Conservation (phyloP, 2,329 filamentous ascomycete genomes). For the Seiridium cupressi region DNA sequence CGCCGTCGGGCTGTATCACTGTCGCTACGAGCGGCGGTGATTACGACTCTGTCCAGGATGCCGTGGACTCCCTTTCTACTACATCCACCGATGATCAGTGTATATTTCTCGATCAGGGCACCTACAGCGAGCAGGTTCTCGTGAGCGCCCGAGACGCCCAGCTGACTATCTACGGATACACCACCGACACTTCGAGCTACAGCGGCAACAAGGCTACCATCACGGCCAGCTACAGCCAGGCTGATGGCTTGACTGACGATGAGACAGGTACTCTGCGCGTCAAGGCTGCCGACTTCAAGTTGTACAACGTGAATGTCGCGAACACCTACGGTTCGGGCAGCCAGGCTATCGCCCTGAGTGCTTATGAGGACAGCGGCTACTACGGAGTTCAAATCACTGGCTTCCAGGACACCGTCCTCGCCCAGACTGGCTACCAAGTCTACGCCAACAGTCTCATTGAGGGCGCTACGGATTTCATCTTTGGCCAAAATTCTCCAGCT, state of each 20-base stretch:
- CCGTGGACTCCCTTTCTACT: constrained; percentile 55
- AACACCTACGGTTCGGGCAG: constrained; percentile 42
- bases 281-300: constrained; percentile 47
- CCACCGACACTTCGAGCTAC: constrained; percentile 50
- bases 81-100: constrained; percentile 46
- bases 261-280: constrained; percentile 43
- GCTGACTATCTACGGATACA: constrained; percentile 58
- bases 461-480: constrained; percentile 49
- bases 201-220: constrained; percentile 56
- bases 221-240: constrained; percentile 41
- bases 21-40: constrained; percentile 37
- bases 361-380: constrained; percentile 41
- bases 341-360: constrained; percentile 44
- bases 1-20: constrained; percentile 47
- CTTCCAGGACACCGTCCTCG: constrained; percentile 48
- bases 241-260: constrained; percentile 50
- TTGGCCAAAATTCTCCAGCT: constrained; percentile 36
- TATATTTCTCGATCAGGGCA: constrained; percentile 61
- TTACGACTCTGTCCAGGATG: constrained; percentile 45
- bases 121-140: constrained; percentile 60
- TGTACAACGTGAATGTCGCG: constrained; percentile 59
- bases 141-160: constrained; percentile 44
- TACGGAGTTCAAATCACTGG: constrained; percentile 44
- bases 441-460: constrained; percentile 42
- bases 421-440: constrained; percentile 42